These are phyloP conservation scores for Fagopyrum esculentum DNA, from an alignment of 148 eudicot species.

Conservation along the genomic window DNA sequence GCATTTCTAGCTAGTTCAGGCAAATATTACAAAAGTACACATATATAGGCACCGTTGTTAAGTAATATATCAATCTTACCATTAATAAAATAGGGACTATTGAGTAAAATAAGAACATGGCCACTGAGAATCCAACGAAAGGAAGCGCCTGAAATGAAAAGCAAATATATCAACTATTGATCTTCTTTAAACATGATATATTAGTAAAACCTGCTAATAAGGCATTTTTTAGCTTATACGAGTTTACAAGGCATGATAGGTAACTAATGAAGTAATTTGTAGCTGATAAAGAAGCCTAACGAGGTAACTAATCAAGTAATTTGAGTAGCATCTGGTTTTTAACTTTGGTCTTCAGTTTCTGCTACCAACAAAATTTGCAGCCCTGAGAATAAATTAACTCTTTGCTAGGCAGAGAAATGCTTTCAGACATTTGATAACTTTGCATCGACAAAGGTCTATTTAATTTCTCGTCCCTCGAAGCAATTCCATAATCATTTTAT, in stretches of 20 bases:
- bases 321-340: too few relatives aligned
- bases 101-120: conserved; percentile 90
- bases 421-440: not conserved
- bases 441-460: not conserved
- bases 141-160: conserved; percentile 51
- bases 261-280: too few relatives aligned
- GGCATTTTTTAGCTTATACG: too few relatives aligned
- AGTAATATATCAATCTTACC: conserved; percentile 29
- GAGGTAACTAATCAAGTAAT: too few relatives aligned
- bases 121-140: conserved; percentile 61
- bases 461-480: too few relatives aligned
- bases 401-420: not conserved
- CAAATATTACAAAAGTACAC: not conserved
- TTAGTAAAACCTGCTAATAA: not conserved
- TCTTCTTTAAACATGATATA: not conserved
- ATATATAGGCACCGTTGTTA: not conserved
- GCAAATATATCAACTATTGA: not conserved
- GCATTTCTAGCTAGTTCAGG: not conserved
- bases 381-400: too few relatives aligned
- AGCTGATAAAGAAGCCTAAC: too few relatives aligned
- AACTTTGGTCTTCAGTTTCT: too few relatives aligned
- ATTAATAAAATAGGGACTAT: conserved; percentile 67
- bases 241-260: too few relatives aligned
- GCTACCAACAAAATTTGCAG: too few relatives aligned
- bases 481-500: not conserved